These are phyloP conservation scores for Mrakia gelida DNA, from an alignment of 768 basidiomycete genomes.

Conservation along the genomic window DNA sequence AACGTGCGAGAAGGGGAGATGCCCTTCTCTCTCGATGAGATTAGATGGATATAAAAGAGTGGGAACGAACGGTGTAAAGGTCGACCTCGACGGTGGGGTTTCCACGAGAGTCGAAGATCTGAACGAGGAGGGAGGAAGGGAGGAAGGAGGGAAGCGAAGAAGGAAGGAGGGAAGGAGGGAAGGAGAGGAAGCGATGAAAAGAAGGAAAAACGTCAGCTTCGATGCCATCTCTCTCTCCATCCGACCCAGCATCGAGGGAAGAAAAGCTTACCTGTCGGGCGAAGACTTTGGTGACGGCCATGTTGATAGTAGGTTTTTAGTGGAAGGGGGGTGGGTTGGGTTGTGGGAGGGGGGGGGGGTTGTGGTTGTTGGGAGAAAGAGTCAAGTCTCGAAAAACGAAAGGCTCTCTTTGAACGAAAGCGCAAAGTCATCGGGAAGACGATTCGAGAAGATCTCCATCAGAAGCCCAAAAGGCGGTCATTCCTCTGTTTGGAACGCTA, in stretches of 20 bases:
- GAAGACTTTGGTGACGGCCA: constrained; percentile 67
- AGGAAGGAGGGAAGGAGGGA: not conserved
- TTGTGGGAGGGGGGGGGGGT: not conserved
- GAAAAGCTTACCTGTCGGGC: constrained; percentile 72
- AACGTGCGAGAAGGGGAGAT: constrained; percentile 1
- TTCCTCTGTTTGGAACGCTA: too few relatives aligned
- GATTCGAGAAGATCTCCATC: too few relatives aligned
- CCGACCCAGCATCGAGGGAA: constrained; percentile 28
- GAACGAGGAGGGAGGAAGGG: constrained; percentile 1
- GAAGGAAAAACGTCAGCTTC: not conserved
- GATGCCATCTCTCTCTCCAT: not conserved
- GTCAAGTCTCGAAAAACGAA: not conserved
- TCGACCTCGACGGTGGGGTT: constrained; percentile 82
- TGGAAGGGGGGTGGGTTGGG: not conserved
- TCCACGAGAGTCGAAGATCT: constrained; percentile 97
- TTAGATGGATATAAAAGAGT: not conserved
- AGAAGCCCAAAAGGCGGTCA: too few relatives aligned
- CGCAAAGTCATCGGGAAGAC: too few relatives aligned
- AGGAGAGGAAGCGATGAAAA: constrained; percentile 9
- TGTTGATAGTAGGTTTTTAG: not conserved
- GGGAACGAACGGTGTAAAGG: constrained; percentile 56
- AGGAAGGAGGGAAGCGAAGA: not conserved
- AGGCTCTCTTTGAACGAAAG: not conserved
- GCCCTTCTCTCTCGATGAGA: not conserved
- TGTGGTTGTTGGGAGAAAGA: too few relatives aligned